Base-by-base conservation (phyloP, 345 rosid species). In the Viola odorata region DNA sequence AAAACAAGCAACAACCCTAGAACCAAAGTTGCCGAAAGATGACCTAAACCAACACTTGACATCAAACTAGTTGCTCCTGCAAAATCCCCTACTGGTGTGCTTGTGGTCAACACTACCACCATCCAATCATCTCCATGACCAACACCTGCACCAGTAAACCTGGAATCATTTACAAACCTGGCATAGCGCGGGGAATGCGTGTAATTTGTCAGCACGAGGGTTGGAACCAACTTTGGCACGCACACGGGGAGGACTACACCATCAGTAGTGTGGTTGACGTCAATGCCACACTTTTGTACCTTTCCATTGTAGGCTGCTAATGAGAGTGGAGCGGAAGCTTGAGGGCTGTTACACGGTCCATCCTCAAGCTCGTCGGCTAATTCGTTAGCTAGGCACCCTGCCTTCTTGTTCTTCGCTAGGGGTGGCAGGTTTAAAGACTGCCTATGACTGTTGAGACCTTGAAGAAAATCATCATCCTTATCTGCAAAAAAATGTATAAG, bases 71-170 rank as follows among this genome's bases (percentile, higher is more conserved):
- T 47, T 1, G 63, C 77, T 6, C 77, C 82, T 0, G 75, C 69
- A 17, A 87, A 83, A 48, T 76, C 80, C 38, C 95, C 96, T 0
- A 64, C 58, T 1, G 58, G 75, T 0, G 82, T 79, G 47, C 41
- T 80, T 0, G 82, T 77, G 0, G 72, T 63, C 55, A 92, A 56
- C 17, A 89, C 83, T 7, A 83, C 66, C 38, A 92, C 96, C 85
- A 81, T 85, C 98, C 96, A 87, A 50, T 89, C 80, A 6, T 83
- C 82, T 41, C 80, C 81, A 5, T 84, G 76, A 3, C 88, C 85
- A 3, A 85, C 53, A 11, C 96, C 98, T 0, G 77, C 85, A 0
- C 85, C 91, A 0, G 71, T 76, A 42, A 63, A 87, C 61, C 54
- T 73, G 4, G 94, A 76, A 67, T 87, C 81, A 14, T 89, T 92